A percentile compares a stretch with the other conserved stretches of the same genome.
Conservation (phyloP, 805 yeast genomes). For the Metschnikowia baotianmanensis region DNA sequence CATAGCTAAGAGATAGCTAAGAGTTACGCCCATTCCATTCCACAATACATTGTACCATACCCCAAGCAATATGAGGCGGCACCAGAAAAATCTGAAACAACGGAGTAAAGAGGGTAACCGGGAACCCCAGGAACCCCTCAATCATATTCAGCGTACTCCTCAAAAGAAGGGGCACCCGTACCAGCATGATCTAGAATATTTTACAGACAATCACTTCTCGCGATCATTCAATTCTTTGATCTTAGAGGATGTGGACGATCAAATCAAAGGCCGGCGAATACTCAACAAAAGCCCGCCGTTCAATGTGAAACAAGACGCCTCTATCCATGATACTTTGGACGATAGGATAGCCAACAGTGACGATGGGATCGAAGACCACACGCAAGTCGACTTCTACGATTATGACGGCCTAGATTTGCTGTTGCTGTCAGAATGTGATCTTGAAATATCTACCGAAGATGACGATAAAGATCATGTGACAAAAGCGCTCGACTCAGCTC, state of each 20-base stretch:
- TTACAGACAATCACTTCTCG: slow-evolving; percentile 39
- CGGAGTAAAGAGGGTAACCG: not conserved
- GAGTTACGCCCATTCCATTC: not conserved
- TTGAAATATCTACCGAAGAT: slow-evolving; percentile 14
- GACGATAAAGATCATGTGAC: slow-evolving; percentile 1
- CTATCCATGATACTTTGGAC: slow-evolving; percentile 19
- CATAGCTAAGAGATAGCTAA: not conserved
- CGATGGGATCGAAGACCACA: not conserved
- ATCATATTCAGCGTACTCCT: slow-evolving; percentile 1
- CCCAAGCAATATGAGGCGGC: slow-evolving; percentile 1
- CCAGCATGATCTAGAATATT: slow-evolving; percentile 28
- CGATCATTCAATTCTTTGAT: slow-evolving; percentile 43
- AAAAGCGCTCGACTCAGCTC: not conserved
- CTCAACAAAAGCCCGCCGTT: slow-evolving; percentile 43
- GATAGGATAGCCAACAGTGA: not conserved
- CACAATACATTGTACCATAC: not conserved
- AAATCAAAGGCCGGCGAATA: slow-evolving; percentile 18
- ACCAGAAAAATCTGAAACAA: not conserved
- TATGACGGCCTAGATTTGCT: slow-evolving; percentile 16
- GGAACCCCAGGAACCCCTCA: not conserved
- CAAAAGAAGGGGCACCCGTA: slow-evolving; percentile 6
- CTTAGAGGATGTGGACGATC: slow-evolving; percentile 34
- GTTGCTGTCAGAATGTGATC: slow-evolving; percentile 14
- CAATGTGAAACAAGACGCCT: slow-evolving; percentile 33
- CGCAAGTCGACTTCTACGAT: slow-evolving; percentile 18